Percentiles rank a stretch among this genome's conserved stretches.
phyloP scores from a whole-genome alignment of 208 protist genomes.

The Spongospora subterranea region DNA sequence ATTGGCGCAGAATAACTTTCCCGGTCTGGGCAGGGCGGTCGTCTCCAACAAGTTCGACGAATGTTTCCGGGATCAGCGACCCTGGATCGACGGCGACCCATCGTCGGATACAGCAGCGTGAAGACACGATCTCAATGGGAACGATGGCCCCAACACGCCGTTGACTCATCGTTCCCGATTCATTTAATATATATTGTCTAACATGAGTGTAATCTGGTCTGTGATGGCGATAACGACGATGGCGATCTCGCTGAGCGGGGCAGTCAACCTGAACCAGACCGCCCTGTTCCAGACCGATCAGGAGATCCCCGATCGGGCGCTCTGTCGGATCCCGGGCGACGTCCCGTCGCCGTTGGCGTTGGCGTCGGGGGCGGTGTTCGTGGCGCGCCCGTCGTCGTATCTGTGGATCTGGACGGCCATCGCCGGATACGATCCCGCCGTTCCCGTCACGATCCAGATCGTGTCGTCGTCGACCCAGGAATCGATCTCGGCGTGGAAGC shows the following conservation, averaged over 20 bases:
- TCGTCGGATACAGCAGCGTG: background rate
- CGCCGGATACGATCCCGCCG: background rate
- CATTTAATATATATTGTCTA: background rate
- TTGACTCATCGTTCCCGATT: background rate
- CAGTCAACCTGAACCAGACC: background rate
- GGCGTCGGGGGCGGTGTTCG: background rate
- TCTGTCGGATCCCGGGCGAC: background rate
- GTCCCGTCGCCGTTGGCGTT: too few species aligned
- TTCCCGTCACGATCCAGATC: background rate
- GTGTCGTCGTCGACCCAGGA: background rate
- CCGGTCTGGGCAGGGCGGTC: background rate
- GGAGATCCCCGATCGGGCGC: background rate
- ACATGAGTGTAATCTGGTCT: background rate
- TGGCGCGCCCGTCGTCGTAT: background rate
- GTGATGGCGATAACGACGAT: background rate
- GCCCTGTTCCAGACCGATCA: background rate
- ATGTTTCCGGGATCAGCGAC: background rate
- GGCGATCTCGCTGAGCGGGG: background rate
- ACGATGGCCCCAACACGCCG: background rate
- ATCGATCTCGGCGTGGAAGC: background rate
- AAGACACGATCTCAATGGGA: background rate
- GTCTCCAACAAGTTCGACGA: background rate
- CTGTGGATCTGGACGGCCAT: background rate
- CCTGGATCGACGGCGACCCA: background rate
- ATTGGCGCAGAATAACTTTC: background rate